These are phyloP conservation scores for Aspergillus floridensis DNA, from an alignment of 2,329 filamentous ascomycete species.

Conservation along the genomic window DNA sequence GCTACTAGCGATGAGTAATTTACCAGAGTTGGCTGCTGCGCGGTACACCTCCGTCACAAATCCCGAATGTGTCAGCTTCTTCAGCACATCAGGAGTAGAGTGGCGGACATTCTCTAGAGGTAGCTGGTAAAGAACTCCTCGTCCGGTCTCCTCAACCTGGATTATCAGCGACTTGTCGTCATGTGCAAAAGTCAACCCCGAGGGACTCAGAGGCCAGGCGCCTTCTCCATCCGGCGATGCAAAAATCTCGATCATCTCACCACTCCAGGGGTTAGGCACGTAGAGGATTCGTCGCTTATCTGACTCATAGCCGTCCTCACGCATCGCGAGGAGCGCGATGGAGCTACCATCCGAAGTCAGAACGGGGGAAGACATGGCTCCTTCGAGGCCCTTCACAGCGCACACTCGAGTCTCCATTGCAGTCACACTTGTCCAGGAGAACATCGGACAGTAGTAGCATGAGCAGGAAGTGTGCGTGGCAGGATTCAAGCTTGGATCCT, in stretches of 20 bases:
- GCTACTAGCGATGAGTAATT: conserved; percentile 44
- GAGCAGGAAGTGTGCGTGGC: conserved; percentile 48
- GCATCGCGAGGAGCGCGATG: conserved; percentile 46
- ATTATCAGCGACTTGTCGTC: conserved; percentile 44
- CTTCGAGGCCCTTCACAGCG: conserved; percentile 36
- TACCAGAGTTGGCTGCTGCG: conserved; percentile 32
- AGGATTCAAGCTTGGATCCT: conserved; percentile 45
- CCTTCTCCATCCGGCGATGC: conserved; percentile 37
- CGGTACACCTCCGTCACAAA: conserved; percentile 41
- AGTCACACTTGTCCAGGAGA: conserved; percentile 40
- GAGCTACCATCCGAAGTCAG: conserved; percentile 45
- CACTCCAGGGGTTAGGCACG: conserved; percentile 43
- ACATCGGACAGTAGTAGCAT: conserved; percentile 46
- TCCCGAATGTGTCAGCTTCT: conserved; percentile 42
- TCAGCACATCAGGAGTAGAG: conserved; percentile 31
- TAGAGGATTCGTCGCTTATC: conserved; percentile 48
- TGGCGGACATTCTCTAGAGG: conserved; percentile 29
- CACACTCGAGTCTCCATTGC: conserved; percentile 32
- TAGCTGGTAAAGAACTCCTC: conserved; percentile 44
- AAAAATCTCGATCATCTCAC: conserved; percentile 41
- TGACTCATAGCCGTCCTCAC: conserved; percentile 47
- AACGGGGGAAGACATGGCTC: conserved; percentile 46
- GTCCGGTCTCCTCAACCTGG: conserved; percentile 43
- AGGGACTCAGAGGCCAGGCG: conserved; percentile 45
- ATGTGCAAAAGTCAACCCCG: conserved; percentile 39